phyloP scores from a whole-genome alignment of 805 yeast genomes.

The Maudiozyma barnettii region DNA sequence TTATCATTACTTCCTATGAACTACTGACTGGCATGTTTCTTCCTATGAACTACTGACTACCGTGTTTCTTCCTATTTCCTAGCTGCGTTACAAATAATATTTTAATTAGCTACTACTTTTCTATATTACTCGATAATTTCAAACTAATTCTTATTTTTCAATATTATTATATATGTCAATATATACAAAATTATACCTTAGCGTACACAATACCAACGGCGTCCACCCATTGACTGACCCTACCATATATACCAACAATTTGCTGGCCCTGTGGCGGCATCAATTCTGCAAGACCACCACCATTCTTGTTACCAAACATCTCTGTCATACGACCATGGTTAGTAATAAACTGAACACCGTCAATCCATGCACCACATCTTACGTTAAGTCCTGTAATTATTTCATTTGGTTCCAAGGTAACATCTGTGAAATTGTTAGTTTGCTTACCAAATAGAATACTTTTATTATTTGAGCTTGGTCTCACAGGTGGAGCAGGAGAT shows the following conservation, averaged over 20 bases:
- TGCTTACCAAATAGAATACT: constrained; percentile 41
- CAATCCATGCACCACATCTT: constrained; percentile 82
- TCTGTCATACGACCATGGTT: constrained; percentile 43
- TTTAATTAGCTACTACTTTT: not conserved
- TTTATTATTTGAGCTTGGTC: not conserved
- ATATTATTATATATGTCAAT: not conserved
- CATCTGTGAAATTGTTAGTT: constrained; percentile 45
- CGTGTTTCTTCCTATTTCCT: too few relatives aligned
- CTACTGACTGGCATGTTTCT: too few relatives aligned
- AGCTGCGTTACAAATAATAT: too few relatives aligned
- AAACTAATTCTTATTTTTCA: not conserved
- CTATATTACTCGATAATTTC: not conserved
- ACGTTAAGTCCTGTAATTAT: constrained; percentile 47
- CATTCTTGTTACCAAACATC: constrained; percentile 59
- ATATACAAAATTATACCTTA: not conserved
- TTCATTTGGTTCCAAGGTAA: constrained; percentile 50
- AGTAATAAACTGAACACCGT: constrained; percentile 70
- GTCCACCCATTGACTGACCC: constrained; percentile 59
- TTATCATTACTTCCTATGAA: not conserved
- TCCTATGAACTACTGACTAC: too few relatives aligned
- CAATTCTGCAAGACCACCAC: constrained; percentile 52
- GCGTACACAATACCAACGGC: constrained; percentile 63
- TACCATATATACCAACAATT: constrained; percentile 67
- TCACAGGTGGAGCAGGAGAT: constrained; percentile 5
- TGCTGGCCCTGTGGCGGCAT: constrained; percentile 53